Base-by-base conservation (phyloP, 257 asterid species). In the Ehretia macrophylla region DNA sequence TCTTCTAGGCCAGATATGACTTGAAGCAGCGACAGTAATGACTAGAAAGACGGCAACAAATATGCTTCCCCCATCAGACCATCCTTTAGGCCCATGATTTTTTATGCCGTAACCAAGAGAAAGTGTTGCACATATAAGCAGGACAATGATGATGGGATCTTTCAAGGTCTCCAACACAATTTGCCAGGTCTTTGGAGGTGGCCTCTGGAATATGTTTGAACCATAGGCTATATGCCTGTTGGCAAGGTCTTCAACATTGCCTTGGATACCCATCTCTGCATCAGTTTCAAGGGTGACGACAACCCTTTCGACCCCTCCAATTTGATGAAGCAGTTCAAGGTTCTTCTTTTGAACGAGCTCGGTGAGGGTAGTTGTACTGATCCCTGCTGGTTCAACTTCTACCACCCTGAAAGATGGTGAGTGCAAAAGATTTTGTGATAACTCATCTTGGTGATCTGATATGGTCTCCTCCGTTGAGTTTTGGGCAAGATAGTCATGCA, bases 41-140 rank as follows among this genome's bases (percentile, higher is more conserved):
- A 85, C 90, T n/a, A 84, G 64, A 62, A 82, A 74, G 55, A 82
- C 79, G 0, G 88, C 86, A 10, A 68, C 69, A 21, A 77, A 52
- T 57, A 84, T 84, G 72, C 83, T 77, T 1, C 80, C 83, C 1
- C 95, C 95, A 64, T 87, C 95, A 10, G 75, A 76, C 75, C 87
- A 87, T 23, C 90, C 94, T 45, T 68, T 70, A 0, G 23, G 20
- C 0, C 94, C 95, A 1, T 77, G 80, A 48, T 62, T 76, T 48
- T 73, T 61, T 1, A 82, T 23, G 0, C 95, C 94, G 32, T 82
- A 82, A 20, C 79, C 67, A 5, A 87, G 64, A 4, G 94, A 77
- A 0, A 84, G 58, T 0, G 72, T 65, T 6, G 83, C 95, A 59
- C 81, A 84, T 0, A 66, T 55, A 0, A 84, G 55, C 19, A 84